phyloP scores from a whole-genome alignment of 2,329 filamentous ascomycete genomes.

The Truncatella angustata region DNA sequence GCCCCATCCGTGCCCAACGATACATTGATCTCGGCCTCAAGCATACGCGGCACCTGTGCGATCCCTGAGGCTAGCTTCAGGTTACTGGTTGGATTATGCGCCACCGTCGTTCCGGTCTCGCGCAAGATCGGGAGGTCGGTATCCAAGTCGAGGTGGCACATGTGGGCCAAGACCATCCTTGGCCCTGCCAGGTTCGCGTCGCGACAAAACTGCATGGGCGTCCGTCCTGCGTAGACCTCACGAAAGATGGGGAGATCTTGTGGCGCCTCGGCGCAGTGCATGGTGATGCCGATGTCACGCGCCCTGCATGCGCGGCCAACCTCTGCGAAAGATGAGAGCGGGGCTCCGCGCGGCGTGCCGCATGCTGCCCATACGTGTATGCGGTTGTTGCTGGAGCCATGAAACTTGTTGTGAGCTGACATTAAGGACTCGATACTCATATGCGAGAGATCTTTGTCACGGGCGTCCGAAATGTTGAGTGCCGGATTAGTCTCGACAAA shows the following conservation, averaged over 20 bases:
- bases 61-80: constrained; percentile 51
- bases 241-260: constrained; percentile 36
- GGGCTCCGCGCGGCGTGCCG: constrained; percentile 43
- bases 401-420: constrained; percentile 25
- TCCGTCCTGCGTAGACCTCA: constrained; percentile 33
- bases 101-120: constrained; percentile 41
- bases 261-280: constrained; percentile 44
- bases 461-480: constrained; percentile 30
- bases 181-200: constrained; percentile 35
- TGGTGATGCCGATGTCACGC: constrained; percentile 42
- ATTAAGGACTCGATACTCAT: constrained; percentile 33
- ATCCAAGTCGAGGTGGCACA: constrained; percentile 46
- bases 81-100: constrained; percentile 51
- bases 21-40: constrained; percentile 42
- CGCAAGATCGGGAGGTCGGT: constrained; percentile 37
- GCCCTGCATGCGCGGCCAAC: constrained; percentile 38
- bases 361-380: constrained; percentile 47
- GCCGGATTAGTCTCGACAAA: constrained; percentile 30
- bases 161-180: constrained; percentile 48
- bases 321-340: constrained; percentile 33
- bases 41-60: constrained; percentile 43
- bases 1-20: constrained; percentile 51
- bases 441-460: constrained; percentile 32
- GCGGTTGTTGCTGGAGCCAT: constrained; percentile 34
- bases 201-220: constrained; percentile 42